Evolutionary conservation across 768 basidiomycete genomes (phyloP), one percentile per base, ranked within the genome.

Genomic region (Lyophyllum atratum): DNA sequence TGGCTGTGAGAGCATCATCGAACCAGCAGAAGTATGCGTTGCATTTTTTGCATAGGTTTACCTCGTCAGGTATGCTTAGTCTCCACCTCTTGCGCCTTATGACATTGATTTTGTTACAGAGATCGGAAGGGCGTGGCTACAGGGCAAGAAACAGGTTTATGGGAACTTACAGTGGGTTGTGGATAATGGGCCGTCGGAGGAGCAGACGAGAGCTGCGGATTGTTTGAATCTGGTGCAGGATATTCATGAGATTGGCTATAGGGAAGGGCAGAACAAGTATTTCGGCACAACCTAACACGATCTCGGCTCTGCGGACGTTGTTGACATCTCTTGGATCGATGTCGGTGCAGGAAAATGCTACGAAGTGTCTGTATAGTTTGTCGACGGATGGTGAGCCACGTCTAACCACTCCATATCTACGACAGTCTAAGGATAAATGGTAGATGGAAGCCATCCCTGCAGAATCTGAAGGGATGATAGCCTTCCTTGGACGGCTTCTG

Each of bases 21-120:
- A 63, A 63, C 34, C 62, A 56, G 42, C 62, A 63, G 31, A 61
- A 58, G 54, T 63, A 63, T 37, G 59, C 62, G 15, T 48, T 63
- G 24, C 62, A 63, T 56, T 54, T 63, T 21, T n/a, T 63, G 2
- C 54, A 56, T 22, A 52, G 59, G 37, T 57, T 59, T 29, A 50
- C 52, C 15, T 45, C 56, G 3, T 57, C 56, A 26, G 60, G 62
- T 61, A 39, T 8, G 59, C 15, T n/a, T n/a, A n/a, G n/a, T n/a
- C n/a, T n/a, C n/a, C n/a, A n/a, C n/a, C n/a, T n/a, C n/a, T n/a
- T n/a, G n/a, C n/a, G n/a, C n/a, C n/a, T n/a, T n/a, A n/a, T n/a
- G n/a, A n/a, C n/a, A n/a, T n/a, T n/a, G 85, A 91, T 73, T n/a
- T n/a, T 21, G 42, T n/a, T 28, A 39, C 29, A 63, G 59, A 55